These are phyloP conservation scores for Pleurotus cornucopiae DNA, from an alignment of 768 basidiomycete genomes.

Conservation along the genomic window DNA sequence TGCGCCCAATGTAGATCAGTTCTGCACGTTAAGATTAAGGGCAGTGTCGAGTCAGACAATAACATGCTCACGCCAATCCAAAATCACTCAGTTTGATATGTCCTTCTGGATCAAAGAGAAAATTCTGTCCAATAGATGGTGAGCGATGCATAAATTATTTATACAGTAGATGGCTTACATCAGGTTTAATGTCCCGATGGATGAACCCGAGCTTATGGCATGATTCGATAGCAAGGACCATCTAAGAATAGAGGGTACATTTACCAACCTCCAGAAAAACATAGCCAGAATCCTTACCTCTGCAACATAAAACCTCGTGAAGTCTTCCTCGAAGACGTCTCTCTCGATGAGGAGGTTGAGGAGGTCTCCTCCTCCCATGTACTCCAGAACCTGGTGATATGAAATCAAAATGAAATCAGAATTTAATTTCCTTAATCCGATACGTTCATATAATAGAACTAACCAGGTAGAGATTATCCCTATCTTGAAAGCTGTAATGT, in stretches of 20 bases:
- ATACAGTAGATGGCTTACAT: constrained; percentile 47
- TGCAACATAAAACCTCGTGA: constrained; percentile 90
- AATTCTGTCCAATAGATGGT: constrained; percentile 57
- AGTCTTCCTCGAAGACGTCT: constrained; percentile 87
- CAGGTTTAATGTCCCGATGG: constrained; percentile 96
- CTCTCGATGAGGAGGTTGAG: constrained; percentile 92
- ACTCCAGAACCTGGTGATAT: constrained; percentile 77
- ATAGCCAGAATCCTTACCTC: constrained; percentile 54
- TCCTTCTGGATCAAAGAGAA: constrained; percentile 89
- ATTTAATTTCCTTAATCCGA: constrained; percentile 23
- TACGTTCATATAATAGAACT: constrained; percentile 26
- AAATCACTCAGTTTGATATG: constrained; percentile 96
- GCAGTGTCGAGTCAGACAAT: constrained; percentile 14
- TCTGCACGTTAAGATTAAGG: constrained; percentile 30
- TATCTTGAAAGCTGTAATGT: constrained; percentile 92
- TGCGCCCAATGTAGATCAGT: constrained; percentile 97
- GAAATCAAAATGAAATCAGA: constrained; percentile 58
- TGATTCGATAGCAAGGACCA: constrained; percentile 90
- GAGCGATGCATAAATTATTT: constrained; percentile 13
- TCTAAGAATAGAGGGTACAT: constrained; percentile 41
- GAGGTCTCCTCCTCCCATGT: constrained; percentile 95
- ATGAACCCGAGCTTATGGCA: constrained; percentile 96
- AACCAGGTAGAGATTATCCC: constrained; percentile 92
- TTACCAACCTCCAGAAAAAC: constrained; percentile 12
- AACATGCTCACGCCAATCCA: constrained; percentile 79